Base-by-base conservation (phyloP, 1,139 yeast species). In the Scheffersomyces illinoinensis region DNA sequence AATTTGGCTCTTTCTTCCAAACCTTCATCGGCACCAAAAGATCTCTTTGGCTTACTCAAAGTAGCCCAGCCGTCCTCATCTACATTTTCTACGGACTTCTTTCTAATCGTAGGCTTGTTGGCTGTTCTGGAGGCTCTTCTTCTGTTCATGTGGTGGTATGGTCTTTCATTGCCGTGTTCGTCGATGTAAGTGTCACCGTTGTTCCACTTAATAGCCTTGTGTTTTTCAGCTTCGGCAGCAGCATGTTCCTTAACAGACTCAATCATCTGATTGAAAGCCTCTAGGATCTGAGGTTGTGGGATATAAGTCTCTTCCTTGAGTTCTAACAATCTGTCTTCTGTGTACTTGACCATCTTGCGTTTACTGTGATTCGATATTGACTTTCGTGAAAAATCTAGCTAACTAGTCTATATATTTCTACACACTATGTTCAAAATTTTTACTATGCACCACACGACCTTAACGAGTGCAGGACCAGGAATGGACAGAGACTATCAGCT, bases 61-160 rank as follows among this genome's bases (percentile, higher is more conserved):
- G 93, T 88, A 58, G 90, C 90, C 95, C 95, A 90, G 52, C 96
- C 96, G 62, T 90, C 93, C 60, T 88, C 90, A 70, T 89, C 96
- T 26, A 83, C 83, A 63, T 82, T 82, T 64, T 84, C 88, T 58
- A 83, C 85, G 67, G 83, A 81, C 77, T 85, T 85, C 72, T 85
- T 87, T 69, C 86, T 82, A 68, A 86, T 81, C 68, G 80, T 77
- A 52, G 71, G 71, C 78, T 84, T 78, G 61, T 76, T 77, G 50
- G 76, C 80, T 52, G 84, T 80, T 64, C 85, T 84, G 10, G 89
- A 85, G 56, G 85, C 81, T 77, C 90, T 84, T 77, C 89, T 82
- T 72, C 89, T 82, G 74, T 80, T 80, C 76, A 82, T 77, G 65
- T 76, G 80, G 62, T 71, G 76, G 71, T 83, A 84, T 8, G 79